Conservation (phyloP, 768 basidiomycete genomes). For the Rhizopogon roseolus region DNA sequence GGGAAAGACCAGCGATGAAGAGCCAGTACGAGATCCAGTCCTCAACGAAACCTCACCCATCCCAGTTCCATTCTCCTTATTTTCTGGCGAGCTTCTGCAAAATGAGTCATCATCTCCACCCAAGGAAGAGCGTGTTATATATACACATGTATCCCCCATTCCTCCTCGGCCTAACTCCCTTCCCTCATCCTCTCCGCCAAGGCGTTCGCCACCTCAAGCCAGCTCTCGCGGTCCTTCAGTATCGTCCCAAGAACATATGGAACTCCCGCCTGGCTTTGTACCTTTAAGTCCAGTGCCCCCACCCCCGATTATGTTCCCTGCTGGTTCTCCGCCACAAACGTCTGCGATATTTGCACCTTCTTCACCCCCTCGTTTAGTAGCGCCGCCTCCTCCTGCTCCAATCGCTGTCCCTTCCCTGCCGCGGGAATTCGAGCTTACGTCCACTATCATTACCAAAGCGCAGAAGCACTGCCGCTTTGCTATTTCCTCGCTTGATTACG, state of each 20-base stretch:
- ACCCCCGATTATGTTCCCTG: constrained; percentile 4
- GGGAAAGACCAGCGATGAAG: constrained; percentile 21
- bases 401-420: constrained; percentile 7
- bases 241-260: constrained; percentile 2
- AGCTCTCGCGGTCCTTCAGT: constrained; percentile 6
- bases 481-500: constrained; percentile 93
- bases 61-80: constrained; percentile 16
- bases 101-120: constrained; percentile 14
- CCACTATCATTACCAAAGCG: constrained; percentile 60
- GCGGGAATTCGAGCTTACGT: constrained; percentile 46
- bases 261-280: constrained; percentile 8
- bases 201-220: constrained; percentile 10
- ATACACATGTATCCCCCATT: constrained; percentile 8
- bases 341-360: background rate
- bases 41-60: constrained; percentile 7
- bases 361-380: constrained; percentile 3
- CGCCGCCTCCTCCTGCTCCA: constrained; percentile 15
- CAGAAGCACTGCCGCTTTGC: constrained; percentile 95
- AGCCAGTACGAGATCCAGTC: constrained; percentile 15
- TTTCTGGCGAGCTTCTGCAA: background rate
- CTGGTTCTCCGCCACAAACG: constrained; percentile 17
- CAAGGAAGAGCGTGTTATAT: constrained; percentile 7
- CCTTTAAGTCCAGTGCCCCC: constrained; percentile 15
- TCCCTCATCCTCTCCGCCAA: constrained; percentile 1
- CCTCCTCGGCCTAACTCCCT: background rate